Evolutionary conservation across 371 early-diverging fungal species (phyloP).

Genomic region (Phascolomyces articulosus): DNA sequence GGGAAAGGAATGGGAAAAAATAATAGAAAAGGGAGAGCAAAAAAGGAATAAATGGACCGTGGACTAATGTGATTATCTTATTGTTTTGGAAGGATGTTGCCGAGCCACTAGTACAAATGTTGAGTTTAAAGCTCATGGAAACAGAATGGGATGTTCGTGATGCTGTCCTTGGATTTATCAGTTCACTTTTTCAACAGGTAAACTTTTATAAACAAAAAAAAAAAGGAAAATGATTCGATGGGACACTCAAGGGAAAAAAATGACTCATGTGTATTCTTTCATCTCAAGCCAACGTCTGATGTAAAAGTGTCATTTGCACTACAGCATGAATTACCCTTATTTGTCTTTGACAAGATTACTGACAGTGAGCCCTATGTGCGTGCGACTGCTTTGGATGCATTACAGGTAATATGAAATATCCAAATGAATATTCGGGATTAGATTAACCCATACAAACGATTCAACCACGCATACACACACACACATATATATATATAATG

Average conservation of each 20-base stretch:
- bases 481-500: neutral
- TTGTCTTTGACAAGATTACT: slow-evolving; percentile 46
- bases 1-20: no score
- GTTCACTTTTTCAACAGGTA: slow-evolving; percentile 42
- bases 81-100: neutral
- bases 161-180: slow-evolving; percentile 56
- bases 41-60: no score
- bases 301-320: slow-evolving; percentile 51
- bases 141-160: slow-evolving; percentile 66
- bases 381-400: slow-evolving; percentile 51
- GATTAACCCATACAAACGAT: neutral
- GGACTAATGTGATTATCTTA: neutral
- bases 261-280: neutral
- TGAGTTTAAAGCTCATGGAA: slow-evolving; percentile 51
- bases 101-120: slow-evolving; percentile 31
- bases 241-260: no score
- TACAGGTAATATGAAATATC: slow-evolving; percentile 30
- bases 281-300: slow-evolving; percentile 4
- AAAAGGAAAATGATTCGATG: no score
- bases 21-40: no score
- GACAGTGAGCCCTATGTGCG: slow-evolving; percentile 63
- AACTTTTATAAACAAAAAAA: neutral
- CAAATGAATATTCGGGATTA: neutral
- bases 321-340: slow-evolving; percentile 43
- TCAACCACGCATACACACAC: no score